Evolutionary conservation across 495 filamentous ascomycete species (phyloP).

Genomic region (Rostrohypoxylon terebratum): DNA sequence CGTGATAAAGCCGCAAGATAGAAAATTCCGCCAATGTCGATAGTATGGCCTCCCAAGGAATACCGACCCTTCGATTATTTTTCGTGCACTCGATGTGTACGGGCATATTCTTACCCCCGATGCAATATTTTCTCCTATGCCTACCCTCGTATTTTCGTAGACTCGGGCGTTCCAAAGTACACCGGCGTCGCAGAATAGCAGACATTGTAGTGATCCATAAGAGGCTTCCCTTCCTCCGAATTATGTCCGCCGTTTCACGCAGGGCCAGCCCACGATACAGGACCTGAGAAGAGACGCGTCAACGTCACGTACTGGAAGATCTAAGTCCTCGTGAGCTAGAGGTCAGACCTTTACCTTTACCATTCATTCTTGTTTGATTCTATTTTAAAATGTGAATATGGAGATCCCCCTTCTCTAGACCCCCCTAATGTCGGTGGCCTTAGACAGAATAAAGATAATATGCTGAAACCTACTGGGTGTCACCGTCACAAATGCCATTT

Average conservation of each 20-base stretch:
- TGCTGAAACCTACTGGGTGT: not conserved
- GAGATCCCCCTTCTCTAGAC: not conserved
- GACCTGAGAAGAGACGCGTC: not conserved
- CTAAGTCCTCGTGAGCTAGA: not conserved
- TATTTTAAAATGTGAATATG: not conserved
- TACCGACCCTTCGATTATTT: not conserved
- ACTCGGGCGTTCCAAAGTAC: not conserved
- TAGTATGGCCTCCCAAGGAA: too few relatives aligned
- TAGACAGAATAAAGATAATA: not conserved
- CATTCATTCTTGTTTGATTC: not conserved
- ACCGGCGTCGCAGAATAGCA: not conserved
- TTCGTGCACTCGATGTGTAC: not conserved
- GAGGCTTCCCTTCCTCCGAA: not conserved
- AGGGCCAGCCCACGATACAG: not conserved
- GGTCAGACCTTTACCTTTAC: not conserved
- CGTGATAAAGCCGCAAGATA: too few relatives aligned
- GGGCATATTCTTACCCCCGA: not conserved
- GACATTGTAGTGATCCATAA: not conserved
- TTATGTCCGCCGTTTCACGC: constrained; percentile 3
- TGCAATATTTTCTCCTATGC: not conserved
- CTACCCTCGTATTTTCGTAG: not conserved
- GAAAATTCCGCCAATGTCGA: too few relatives aligned
- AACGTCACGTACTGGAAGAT: not conserved
- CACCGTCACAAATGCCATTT: not conserved
- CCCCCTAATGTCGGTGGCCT: not conserved